Base-by-base conservation (phyloP, 106 monocot species). In the Acanthochlamys bracteata region DNA sequence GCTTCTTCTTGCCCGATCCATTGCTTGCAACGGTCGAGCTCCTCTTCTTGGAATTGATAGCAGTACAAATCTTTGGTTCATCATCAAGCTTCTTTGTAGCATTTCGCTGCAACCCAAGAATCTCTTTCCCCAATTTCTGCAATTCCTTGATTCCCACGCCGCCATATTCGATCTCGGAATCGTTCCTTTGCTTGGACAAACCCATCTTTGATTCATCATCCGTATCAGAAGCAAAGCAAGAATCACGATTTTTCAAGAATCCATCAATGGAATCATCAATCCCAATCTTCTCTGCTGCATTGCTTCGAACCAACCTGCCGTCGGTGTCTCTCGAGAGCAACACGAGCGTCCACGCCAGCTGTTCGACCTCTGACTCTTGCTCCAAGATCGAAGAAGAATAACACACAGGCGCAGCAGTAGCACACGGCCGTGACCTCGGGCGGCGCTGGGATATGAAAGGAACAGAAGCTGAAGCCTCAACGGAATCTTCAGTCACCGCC, bases 291-390 rank as follows among this genome's bases (percentile, higher is more conserved):
- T 51, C n/a, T 10, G 51, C 17, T 19, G 1, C 51, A 19, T 51
- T 51, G 51, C 51, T 19, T 15, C 4, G 13, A 19, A 51, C n/a
- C 51, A 2, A 4, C 63, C 61, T 55, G 59, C 40, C 12, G 0
- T 74, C 27, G 20, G 26, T 22, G 53, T 77, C 89, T 16, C 82
- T 64, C 11, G 85, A 79, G 25, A 89, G 84, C 79, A 85, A 74
- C 69, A 89, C 66, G 39, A 89, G 82, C 20, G 25, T 73, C 22
- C 79, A 17, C 9, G 84, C 89, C 0, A 55, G 80, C 9, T 82
- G 76, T 56, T 78, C 80, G 55, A 71, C 70, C 72, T 82, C 84
- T 15, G 20, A 24, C 26, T 74, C 71, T 11, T 19, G 19, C 24
- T 66, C 73, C 0, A 21, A 46, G 14, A 41, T 12, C 4, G 71